Conservation (phyloP, 2,329 filamentous ascomycete genomes). For the Bipolaris sorokiniana region DNA sequence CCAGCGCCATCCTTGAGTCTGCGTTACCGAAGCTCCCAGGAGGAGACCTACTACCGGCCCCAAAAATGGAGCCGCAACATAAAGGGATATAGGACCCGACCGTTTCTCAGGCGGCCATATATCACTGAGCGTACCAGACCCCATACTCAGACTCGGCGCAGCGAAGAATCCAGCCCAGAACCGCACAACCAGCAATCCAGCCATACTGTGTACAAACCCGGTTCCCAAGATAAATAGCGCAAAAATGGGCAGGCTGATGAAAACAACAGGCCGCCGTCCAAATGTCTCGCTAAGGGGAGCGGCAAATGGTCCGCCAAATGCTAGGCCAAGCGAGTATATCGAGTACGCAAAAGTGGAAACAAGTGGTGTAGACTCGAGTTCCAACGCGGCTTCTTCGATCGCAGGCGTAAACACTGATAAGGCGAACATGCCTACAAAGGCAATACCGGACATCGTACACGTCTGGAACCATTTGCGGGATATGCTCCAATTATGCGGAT, state of each 20-base stretch:
- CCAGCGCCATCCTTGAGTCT: constrained; percentile 49
- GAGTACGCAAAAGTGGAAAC: constrained; percentile 31
- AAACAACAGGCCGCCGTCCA: constrained; percentile 71
- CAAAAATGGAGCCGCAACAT: constrained; percentile 47
- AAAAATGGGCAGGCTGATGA: constrained; percentile 70
- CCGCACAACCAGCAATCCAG: constrained; percentile 72
- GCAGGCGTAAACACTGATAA: constrained; percentile 18
- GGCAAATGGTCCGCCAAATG: constrained; percentile 73
- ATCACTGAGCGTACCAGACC: constrained; percentile 49
- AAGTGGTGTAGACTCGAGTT: constrained; percentile 26
- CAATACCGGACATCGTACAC: constrained; percentile 17
- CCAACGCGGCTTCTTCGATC: constrained; percentile 13
- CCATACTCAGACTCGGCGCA: constrained; percentile 46
- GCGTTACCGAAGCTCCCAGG: constrained; percentile 49
- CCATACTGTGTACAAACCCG: constrained; percentile 65
- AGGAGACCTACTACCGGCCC: constrained; percentile 47
- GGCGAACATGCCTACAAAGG: constrained; percentile 18
- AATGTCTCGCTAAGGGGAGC: constrained; percentile 75
- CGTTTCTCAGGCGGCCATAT: constrained; percentile 39
- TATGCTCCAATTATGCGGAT: constrained; percentile 21
- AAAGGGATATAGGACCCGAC: constrained; percentile 38
- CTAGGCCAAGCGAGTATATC: constrained; percentile 56
- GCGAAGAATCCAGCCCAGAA: constrained; percentile 52
- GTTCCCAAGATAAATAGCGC: constrained; percentile 57
- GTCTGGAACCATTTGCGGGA: constrained; percentile 21